Percentiles rank a stretch among this genome's conserved stretches.
These are phyloP conservation scores for Starmerella davenportii DNA, from an alignment of 805 yeast genomes.

Conservation along the genomic window DNA sequence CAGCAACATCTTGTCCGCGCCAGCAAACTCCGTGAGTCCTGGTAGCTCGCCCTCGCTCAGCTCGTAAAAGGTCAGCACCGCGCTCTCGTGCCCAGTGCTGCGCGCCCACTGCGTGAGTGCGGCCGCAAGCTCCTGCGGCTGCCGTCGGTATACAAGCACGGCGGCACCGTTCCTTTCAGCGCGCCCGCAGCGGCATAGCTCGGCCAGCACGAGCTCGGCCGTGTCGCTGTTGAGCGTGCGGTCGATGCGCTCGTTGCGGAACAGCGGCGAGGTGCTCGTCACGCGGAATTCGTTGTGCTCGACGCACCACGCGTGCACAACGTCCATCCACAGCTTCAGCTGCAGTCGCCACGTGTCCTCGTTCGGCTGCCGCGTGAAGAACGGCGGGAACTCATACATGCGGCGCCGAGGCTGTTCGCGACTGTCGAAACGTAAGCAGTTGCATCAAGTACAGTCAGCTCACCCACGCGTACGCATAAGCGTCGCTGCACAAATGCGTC, in stretches of 20 bases:
- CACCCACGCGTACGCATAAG: too few species aligned
- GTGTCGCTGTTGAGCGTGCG: slow-evolving; percentile 36
- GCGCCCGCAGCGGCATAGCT: background rate
- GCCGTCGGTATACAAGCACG: slow-evolving; percentile 45
- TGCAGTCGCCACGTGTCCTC: slow-evolving; percentile 62
- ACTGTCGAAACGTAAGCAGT: too few species aligned
- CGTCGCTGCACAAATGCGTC: too few species aligned
- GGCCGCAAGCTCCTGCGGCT: slow-evolving; percentile 51
- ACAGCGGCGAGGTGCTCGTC: slow-evolving; percentile 18
- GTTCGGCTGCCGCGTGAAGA: slow-evolving; percentile 79
- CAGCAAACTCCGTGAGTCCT: slow-evolving; percentile 47
- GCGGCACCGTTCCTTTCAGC: slow-evolving; percentile 1
- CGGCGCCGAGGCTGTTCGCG: slow-evolving; percentile 23
- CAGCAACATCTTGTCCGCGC: slow-evolving; percentile 41
- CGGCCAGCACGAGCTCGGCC: slow-evolving; percentile 21
- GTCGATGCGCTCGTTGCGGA: slow-evolving; percentile 21
- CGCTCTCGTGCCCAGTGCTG: slow-evolving; percentile 55
- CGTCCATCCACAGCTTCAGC: slow-evolving; percentile 53
- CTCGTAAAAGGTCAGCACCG: slow-evolving; percentile 70
- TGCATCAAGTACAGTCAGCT: too few species aligned
- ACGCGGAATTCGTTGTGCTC: slow-evolving; percentile 38
- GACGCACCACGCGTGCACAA: slow-evolving; percentile 46
- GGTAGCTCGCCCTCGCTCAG: slow-evolving; percentile 48
- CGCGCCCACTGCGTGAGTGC: slow-evolving; percentile 53
- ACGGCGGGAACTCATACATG: slow-evolving; percentile 69